phyloP scores from a whole-genome alignment of 1,284 basidiomycete genomes.

The Trichosporon faecale region DNA sequence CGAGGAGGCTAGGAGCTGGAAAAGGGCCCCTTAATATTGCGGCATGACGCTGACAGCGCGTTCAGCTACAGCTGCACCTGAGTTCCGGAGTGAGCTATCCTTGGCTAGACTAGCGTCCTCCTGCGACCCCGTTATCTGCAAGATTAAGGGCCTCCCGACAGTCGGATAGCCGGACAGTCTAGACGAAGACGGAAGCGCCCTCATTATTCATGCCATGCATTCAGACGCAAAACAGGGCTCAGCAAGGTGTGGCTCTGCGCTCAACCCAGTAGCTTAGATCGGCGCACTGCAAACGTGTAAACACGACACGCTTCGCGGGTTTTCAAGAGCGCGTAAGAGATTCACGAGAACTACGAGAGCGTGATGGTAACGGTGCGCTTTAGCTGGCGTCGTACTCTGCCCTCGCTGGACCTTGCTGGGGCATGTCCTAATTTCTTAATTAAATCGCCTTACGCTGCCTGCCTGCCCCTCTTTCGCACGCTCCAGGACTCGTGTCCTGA shows the following conservation, averaged over 20 bases:
- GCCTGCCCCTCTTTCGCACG: neutral
- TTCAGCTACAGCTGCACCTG: neutral
- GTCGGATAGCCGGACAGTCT: neutral
- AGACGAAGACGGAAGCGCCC: neutral
- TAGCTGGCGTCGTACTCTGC: neutral
- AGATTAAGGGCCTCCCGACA: neutral
- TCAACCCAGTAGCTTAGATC: neutral
- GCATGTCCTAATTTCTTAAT: neutral
- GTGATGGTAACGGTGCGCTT: slow-evolving; percentile 1
- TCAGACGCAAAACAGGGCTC: neutral
- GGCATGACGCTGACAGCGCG: neutral
- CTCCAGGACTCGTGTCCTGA: neutral
- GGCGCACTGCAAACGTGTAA: neutral
- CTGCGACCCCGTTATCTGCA: neutral
- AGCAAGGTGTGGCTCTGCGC: neutral
- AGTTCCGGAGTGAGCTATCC: neutral
- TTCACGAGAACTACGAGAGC: neutral
- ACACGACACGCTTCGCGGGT: no score
- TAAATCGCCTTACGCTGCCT: slow-evolving; percentile 1
- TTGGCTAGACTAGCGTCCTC: neutral
- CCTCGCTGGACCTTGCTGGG: neutral
- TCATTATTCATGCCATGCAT: neutral
- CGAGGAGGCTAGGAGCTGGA: neutral
- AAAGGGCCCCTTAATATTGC: neutral
- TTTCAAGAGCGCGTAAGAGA: neutral